These are phyloP conservation scores for Fraxinus sp. DNA, from an alignment of 305 asterid species.

Conservation along the genomic window DNA sequence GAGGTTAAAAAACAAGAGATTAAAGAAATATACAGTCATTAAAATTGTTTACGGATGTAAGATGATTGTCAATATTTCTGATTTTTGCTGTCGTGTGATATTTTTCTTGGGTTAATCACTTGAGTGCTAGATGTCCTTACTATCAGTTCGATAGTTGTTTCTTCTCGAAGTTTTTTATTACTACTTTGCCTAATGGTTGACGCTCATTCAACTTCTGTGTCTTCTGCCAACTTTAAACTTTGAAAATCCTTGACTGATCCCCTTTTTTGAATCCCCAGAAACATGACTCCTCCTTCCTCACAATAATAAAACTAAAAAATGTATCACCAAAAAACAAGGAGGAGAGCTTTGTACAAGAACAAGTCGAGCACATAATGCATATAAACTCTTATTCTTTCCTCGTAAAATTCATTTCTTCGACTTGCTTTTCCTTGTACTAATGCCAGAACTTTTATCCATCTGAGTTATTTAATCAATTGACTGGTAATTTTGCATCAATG, in stretches of 20 bases:
- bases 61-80: not conserved
- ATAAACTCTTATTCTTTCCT: not conserved
- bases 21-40: not conserved
- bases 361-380: not conserved
- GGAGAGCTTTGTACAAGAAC: not conserved
- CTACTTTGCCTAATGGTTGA: not conserved
- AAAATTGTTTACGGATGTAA: not conserved
- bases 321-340: not conserved
- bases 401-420: not conserved
- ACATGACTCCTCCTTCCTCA: not conserved
- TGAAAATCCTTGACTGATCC: not conserved
- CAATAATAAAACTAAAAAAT: not conserved
- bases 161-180: not conserved
- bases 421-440: not conserved
- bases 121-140: not conserved
- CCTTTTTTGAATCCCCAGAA: not conserved
- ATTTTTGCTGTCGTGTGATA: not conserved
- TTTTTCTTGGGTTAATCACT: not conserved
- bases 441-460: not conserved
- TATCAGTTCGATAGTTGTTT: not conserved
- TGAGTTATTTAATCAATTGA: not conserved
- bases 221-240: not conserved
- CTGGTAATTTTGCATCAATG: not conserved
- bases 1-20: not conserved
- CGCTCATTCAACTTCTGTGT: not conserved